Conservation (phyloP, 2,329 filamentous ascomycete species). For the Pestalotiopsis fici region DNA sequence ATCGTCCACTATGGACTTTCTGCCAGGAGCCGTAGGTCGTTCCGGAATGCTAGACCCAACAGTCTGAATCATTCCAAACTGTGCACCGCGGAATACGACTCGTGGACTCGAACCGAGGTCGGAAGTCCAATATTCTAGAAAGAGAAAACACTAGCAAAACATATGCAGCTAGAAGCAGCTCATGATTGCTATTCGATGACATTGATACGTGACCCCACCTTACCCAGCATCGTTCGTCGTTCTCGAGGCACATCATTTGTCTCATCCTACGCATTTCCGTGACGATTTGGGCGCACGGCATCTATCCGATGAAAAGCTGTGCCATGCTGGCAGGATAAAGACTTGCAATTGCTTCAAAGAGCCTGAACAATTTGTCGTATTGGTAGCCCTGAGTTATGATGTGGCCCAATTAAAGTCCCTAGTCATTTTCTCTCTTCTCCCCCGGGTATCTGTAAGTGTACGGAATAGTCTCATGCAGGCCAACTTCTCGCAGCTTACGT, state of each 20-base stretch:
- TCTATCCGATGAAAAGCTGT: conserved; percentile 6
- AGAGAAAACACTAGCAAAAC: neutral
- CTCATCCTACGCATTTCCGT: neutral
- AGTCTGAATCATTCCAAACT: neutral
- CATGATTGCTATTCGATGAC: neutral
- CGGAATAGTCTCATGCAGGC: neutral
- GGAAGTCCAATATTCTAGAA: neutral
- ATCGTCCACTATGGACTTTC: neutral
- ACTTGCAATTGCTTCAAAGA: conserved; percentile 2
- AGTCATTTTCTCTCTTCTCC: neutral
- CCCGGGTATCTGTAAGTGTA: neutral
- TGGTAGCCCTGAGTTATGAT: conserved; percentile 11
- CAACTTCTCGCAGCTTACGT: neutral
- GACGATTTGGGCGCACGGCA: neutral
- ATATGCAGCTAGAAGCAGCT: neutral
- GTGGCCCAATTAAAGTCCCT: conserved; percentile 10
- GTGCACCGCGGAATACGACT: neutral
- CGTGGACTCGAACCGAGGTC: neutral
- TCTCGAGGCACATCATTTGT: neutral
- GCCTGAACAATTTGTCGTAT: conserved; percentile 10
- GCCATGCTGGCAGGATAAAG: conserved; percentile 14
- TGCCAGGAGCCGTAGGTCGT: neutral
- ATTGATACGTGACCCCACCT: neutral
- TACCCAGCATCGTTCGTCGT: neutral
- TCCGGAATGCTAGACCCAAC: neutral